These are phyloP conservation scores for Aegilops bicornis DNA, from an alignment of 176 grass and related monocot genomes.

Conservation along the genomic window DNA sequence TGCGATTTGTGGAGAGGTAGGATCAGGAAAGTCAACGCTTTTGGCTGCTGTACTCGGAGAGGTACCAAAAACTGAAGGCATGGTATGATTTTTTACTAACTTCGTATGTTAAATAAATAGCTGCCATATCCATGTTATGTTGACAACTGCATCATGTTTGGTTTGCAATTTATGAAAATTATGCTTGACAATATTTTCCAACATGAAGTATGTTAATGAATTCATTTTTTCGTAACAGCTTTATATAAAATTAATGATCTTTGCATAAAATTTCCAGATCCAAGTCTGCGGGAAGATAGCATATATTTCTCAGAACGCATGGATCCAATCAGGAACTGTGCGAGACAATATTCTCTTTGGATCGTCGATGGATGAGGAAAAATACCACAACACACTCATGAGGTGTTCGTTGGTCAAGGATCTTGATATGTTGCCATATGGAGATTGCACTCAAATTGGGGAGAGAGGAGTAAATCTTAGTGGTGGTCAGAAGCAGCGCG, in stretches of 20 bases:
- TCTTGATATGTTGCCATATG: slow-evolving; percentile 69
- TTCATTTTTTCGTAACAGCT: too few relatives aligned
- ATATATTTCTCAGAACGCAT: slow-evolving; percentile 86
- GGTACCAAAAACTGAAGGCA: slow-evolving; percentile 55
- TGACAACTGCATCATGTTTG: too few relatives aligned
- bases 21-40: slow-evolving; percentile 64
- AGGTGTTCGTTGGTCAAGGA: slow-evolving; percentile 78
- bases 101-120: background rate
- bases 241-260: background rate
- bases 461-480: slow-evolving; percentile 95
- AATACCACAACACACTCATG: slow-evolving; percentile 64
- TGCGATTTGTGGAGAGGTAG: background rate
- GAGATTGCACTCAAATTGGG: slow-evolving; percentile 81
- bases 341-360: slow-evolving; percentile 94
- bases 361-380: slow-evolving; percentile 60
- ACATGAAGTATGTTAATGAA: too few relatives aligned
- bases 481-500: slow-evolving; percentile 90
- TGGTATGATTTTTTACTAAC: slow-evolving; percentile 48
- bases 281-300: slow-evolving; percentile 75
- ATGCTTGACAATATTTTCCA: too few relatives aligned
- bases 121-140: background rate
- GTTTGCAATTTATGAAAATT: too few relatives aligned
- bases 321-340: slow-evolving; percentile 92
- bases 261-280: slow-evolving; percentile 53
- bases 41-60: slow-evolving; percentile 81